Evolutionary conservation across 2,329 filamentous ascomycete genomes (phyloP).

Genomic region (Phaeosphaeria sp.): DNA sequence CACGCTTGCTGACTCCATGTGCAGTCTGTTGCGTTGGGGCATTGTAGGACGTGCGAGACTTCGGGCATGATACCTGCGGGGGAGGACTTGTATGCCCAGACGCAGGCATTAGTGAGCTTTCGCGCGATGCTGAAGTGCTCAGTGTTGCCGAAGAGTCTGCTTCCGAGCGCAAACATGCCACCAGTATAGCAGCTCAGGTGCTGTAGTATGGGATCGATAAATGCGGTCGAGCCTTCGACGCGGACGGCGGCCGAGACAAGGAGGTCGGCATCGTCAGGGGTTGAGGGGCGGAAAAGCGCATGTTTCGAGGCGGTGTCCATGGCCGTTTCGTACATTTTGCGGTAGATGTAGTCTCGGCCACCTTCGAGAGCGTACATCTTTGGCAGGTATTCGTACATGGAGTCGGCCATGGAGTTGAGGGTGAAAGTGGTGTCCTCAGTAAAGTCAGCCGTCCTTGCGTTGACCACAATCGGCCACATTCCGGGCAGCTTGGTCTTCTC

Average conservation of each 20-base stretch:
- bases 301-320: constrained; percentile 53
- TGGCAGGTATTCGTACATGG: constrained; percentile 48
- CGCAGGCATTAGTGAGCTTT: constrained; percentile 65
- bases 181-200: constrained; percentile 67
- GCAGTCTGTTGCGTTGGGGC: constrained; percentile 52
- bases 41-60: constrained; percentile 60
- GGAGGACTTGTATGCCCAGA: constrained; percentile 67
- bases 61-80: constrained; percentile 69
- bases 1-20: constrained; percentile 62
- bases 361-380: constrained; percentile 51
- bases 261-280: constrained; percentile 53
- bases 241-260: constrained; percentile 54
- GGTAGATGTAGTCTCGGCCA: constrained; percentile 54
- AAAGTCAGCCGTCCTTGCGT: constrained; percentile 50
- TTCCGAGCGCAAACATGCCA: constrained; percentile 67
- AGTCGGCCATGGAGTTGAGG: constrained; percentile 48
- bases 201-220: constrained; percentile 59
- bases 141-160: constrained; percentile 62
- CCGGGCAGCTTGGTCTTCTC: constrained; percentile 53
- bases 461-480: constrained; percentile 57
- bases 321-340: constrained; percentile 63
- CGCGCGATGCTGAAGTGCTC: constrained; percentile 62
- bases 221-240: constrained; percentile 34
- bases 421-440: constrained; percentile 47
- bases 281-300: constrained; percentile 59